These are phyloP conservation scores for Coniella vitis DNA, from an alignment of 2,329 filamentous ascomycete genomes.

Conservation along the genomic window DNA sequence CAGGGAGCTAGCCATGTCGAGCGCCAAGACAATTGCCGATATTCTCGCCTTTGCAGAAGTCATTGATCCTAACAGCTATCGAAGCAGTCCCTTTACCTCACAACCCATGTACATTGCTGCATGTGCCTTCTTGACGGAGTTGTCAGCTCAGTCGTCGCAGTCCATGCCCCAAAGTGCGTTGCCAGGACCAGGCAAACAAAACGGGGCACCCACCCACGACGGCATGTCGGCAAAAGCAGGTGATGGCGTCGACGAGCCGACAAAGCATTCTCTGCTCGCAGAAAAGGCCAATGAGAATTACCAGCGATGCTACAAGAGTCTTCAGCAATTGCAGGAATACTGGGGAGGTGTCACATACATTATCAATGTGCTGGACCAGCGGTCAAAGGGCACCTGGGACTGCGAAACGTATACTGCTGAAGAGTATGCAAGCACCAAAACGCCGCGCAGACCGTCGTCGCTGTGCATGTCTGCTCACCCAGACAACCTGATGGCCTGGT, in stretches of 20 bases:
- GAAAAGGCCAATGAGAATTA: slow-evolving; percentile 83
- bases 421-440: slow-evolving; percentile 68
- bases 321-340: slow-evolving; percentile 74
- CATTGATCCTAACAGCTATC: slow-evolving; percentile 77
- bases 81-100: slow-evolving; percentile 82
- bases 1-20: slow-evolving; percentile 76
- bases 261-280: slow-evolving; percentile 69
- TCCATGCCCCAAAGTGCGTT: slow-evolving; percentile 55
- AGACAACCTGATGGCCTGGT: slow-evolving; percentile 66
- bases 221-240: slow-evolving; percentile 5
- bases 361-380: slow-evolving; percentile 77
- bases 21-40: slow-evolving; percentile 85
- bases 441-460: slow-evolving; percentile 37
- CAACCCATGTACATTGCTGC: slow-evolving; percentile 90
- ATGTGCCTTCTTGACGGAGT: slow-evolving; percentile 82
- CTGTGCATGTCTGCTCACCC: slow-evolving; percentile 37
- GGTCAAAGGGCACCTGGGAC: slow-evolving; percentile 79
- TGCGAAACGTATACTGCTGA: slow-evolving; percentile 61
- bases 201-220: neutral
- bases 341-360: slow-evolving; percentile 88
- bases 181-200: slow-evolving; percentile 29
- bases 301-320: slow-evolving; percentile 75
- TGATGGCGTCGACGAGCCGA: slow-evolving; percentile 25
- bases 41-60: slow-evolving; percentile 81
- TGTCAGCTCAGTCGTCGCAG: slow-evolving; percentile 62